Evolutionary conservation across 768 basidiomycete species (phyloP).

Genomic region (Rossbeevera mucosa): DNA sequence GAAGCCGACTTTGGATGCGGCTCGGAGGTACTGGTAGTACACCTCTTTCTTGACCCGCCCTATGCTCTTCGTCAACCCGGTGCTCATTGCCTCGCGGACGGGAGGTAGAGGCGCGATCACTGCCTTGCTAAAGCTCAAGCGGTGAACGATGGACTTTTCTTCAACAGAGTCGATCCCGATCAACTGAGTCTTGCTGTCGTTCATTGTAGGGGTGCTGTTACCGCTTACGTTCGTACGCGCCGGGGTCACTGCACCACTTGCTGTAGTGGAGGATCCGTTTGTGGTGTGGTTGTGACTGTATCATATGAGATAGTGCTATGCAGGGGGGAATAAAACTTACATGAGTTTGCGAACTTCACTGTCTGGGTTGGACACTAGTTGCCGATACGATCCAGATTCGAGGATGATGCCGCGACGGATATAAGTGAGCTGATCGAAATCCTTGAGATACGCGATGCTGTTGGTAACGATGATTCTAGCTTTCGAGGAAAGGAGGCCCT

Average conservation of each 20-base stretch:
- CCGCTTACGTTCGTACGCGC: constrained; percentile 31
- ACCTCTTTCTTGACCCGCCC: constrained; percentile 76
- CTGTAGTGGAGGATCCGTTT: constrained; percentile 37
- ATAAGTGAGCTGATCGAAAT: constrained; percentile 72
- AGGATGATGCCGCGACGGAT: constrained; percentile 79
- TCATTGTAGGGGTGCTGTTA: constrained; percentile 16
- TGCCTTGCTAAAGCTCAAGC: constrained; percentile 56
- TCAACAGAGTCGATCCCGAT: constrained; percentile 32
- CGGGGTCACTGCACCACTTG: constrained; percentile 49
- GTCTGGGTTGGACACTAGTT: constrained; percentile 54
- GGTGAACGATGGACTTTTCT: constrained; percentile 55
- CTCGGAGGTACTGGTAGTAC: constrained; percentile 72
- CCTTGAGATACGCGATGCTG: constrained; percentile 73
- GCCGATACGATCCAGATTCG: constrained; percentile 64
- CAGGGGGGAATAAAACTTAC: constrained; percentile 33
- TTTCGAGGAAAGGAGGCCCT: constrained; percentile 76
- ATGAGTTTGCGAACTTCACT: constrained; percentile 72
- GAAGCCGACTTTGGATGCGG: constrained; percentile 74
- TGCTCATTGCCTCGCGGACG: constrained; percentile 35
- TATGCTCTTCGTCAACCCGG: constrained; percentile 64
- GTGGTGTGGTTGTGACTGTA: constrained; percentile 46
- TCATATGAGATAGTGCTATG: not conserved
- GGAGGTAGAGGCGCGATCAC: constrained; percentile 41
- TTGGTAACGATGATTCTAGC: constrained; percentile 86
- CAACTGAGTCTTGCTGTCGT: constrained; percentile 21